Conservation (phyloP, 768 basidiomycete species). For the Suillus weaverae region DNA sequence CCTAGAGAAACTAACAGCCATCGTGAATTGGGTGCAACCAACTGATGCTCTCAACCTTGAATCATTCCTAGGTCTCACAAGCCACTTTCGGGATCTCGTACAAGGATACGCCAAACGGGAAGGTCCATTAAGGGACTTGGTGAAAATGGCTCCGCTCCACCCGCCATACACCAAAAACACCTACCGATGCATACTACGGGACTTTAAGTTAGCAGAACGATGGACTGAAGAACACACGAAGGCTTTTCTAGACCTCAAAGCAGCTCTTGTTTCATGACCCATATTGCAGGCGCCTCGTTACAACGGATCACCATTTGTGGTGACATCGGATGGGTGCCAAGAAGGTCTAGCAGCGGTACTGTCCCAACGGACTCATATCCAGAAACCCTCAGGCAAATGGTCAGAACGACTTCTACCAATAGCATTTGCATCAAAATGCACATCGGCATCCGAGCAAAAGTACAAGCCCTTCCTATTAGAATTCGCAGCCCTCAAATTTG, state of each 20-base stretch:
- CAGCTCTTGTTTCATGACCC: slow-evolving; percentile 30
- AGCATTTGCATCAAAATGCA: too few relatives aligned
- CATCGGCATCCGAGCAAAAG: too few relatives aligned
- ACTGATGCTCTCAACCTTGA: slow-evolving; percentile 19
- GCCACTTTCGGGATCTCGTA: too few relatives aligned
- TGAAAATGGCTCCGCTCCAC: background rate
- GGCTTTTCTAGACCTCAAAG: slow-evolving; percentile 33
- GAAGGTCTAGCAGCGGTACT: slow-evolving; percentile 34
- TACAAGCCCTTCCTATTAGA: slow-evolving; percentile 1
- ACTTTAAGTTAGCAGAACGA: background rate
- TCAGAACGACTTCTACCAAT: too few relatives aligned
- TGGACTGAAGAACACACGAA: slow-evolving; percentile 13
- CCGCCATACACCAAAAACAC: background rate
- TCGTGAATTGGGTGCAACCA: slow-evolving; percentile 37
- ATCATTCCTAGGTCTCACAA: too few relatives aligned
- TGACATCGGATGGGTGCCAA: slow-evolving; percentile 36
- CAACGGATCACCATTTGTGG: slow-evolving; percentile 36
- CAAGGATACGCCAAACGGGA: too few relatives aligned
- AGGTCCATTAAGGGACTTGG: slow-evolving; percentile 22
- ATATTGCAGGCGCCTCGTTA: slow-evolving; percentile 31
- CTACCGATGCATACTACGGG: background rate
- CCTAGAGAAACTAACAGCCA: slow-evolving; percentile 36
- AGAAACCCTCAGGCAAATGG: slow-evolving; percentile 11
- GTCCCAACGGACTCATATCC: slow-evolving; percentile 24
- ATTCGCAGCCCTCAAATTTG: too few relatives aligned